Conservation (phyloP, 2,329 filamentous ascomycete species). For the Aspergillus calidoustus region DNA sequence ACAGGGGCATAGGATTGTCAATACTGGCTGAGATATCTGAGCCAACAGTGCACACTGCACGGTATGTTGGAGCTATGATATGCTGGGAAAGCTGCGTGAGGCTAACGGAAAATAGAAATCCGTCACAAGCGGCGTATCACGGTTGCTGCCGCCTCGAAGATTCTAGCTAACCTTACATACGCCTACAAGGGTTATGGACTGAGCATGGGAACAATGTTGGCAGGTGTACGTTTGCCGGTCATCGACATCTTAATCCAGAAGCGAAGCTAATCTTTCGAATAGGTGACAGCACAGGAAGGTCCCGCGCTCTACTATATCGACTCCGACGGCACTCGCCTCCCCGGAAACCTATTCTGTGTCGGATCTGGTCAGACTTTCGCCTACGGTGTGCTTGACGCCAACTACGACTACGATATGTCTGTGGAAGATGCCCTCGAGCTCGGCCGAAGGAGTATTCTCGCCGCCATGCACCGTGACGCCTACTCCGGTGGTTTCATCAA, state of each 20-base stretch:
- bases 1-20: conserved; percentile 76
- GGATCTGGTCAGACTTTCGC: conserved; percentile 98
- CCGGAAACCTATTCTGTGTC: conserved; percentile 97
- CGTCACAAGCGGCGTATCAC: conserved; percentile 99
- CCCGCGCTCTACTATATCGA: conserved; percentile 99
- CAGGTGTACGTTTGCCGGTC: conserved; percentile 73
- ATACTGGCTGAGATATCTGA: conserved; percentile 99
- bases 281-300: conserved; percentile 75
- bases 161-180: conserved; percentile 97
- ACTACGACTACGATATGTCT: conserved; percentile 87
- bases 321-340: conserved; percentile 88
- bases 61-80: conserved; percentile 44
- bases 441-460: conserved; percentile 88
- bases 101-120: conserved; percentile 61
- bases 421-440: conserved; percentile 90
- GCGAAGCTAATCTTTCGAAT: conserved; percentile 1
- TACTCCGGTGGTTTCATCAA: conserved; percentile 99
- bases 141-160: conserved; percentile 95
- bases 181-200: conserved; percentile 98
- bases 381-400: conserved; percentile 94
- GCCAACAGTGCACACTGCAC: conserved; percentile 98
- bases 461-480: conserved; percentile 96
- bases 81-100: neutral
- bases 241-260: neutral
- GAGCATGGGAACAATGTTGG: conserved; percentile 99